Evolutionary conservation across 345 rosid species (phyloP).

Genomic region (Mallotus nudiflorus): DNA sequence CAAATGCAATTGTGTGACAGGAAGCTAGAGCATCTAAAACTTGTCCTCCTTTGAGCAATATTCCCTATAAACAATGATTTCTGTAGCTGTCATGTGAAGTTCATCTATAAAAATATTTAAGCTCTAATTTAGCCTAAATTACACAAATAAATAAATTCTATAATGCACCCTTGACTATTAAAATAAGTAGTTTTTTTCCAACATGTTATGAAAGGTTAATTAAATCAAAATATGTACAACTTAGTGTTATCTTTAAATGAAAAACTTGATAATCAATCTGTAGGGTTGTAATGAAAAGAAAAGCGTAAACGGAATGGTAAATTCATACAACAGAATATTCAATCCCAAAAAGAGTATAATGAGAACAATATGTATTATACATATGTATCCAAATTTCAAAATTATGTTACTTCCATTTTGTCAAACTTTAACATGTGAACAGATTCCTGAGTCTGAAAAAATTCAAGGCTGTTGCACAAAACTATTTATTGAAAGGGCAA

Average conservation of each 20-base stretch:
- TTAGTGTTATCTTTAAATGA: background rate
- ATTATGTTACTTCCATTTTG: no score
- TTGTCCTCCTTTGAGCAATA: constrained; percentile 93
- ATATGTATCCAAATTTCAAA: no score
- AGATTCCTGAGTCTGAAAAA: no score
- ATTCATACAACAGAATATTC: background rate
- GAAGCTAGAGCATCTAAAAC: constrained; percentile 93
- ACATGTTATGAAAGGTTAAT: background rate
- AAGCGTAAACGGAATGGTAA: background rate
- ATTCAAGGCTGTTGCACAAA: background rate
- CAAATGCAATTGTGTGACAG: constrained; percentile 92
- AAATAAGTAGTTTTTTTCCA: background rate
- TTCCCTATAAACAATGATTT: constrained; percentile 55
- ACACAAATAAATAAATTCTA: background rate
- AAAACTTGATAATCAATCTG: background rate
- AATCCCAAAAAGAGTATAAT: background rate
- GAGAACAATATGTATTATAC: background rate
- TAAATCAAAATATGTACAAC: background rate
- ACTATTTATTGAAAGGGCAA: background rate
- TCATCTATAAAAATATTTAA: background rate
- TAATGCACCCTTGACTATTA: background rate
- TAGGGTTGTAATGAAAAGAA: background rate
- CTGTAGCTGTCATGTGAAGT: constrained; percentile 11
- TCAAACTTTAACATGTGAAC: no score
- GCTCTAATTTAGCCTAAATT: background rate